Evolutionary conservation across 2,329 filamentous ascomycete species (phyloP).

Genomic region (Colletotrichum destructivum): DNA sequence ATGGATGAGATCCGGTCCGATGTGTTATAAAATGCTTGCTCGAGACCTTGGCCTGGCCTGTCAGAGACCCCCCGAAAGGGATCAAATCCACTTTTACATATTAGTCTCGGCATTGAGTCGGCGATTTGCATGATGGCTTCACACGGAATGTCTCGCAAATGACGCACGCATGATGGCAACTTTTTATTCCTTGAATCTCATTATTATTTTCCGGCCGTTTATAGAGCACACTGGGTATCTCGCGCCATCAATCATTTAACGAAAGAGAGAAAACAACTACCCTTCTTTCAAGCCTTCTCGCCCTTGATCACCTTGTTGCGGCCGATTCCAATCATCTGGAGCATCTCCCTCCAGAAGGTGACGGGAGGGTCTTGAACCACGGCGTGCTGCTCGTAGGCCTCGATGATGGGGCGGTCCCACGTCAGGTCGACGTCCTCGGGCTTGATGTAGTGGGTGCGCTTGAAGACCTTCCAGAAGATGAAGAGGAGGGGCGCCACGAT

Average conservation of each 20-base stretch:
- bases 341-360: constrained; percentile 71
- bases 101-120: neutral
- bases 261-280: neutral
- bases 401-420: constrained; percentile 72
- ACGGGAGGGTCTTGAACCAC: constrained; percentile 55
- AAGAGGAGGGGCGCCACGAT: constrained; percentile 71
- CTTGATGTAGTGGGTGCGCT: constrained; percentile 69
- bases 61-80: neutral
- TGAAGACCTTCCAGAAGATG: constrained; percentile 72
- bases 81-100: neutral
- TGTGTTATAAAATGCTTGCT: neutral
- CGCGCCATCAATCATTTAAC: neutral
- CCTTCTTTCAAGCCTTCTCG: constrained; percentile 38
- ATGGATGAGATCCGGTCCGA: neutral
- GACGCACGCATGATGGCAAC: constrained; percentile 3
- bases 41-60: neutral
- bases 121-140: neutral
- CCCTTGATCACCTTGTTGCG: constrained; percentile 45
- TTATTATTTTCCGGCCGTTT: neutral
- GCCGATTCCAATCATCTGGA: constrained; percentile 60
- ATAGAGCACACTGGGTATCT: constrained; percentile 23
- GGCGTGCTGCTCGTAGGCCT: constrained; percentile 65
- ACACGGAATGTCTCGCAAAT: no score
- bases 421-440: constrained; percentile 71
- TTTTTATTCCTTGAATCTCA: neutral